Evolutionary conservation across 163 green algal species (phyloP), one percentile per base, ranked within the genome.

Genomic region (Scenedesmus sp.): DNA sequence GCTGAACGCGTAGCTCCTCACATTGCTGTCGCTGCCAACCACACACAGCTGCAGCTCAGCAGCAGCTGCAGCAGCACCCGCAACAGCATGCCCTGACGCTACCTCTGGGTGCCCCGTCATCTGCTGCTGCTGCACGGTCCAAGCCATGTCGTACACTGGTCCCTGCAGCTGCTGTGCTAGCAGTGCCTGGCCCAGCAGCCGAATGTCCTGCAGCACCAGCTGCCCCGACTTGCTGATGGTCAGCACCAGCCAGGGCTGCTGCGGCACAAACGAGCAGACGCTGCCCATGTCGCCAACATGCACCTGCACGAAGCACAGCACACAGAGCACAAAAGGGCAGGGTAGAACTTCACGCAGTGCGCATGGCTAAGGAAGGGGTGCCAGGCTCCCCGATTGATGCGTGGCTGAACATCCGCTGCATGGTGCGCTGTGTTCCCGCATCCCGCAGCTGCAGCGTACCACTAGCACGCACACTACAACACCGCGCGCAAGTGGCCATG

Each of bases 391-490:
- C n/a, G n/a, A n/a, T n/a, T n/a, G n/a, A n/a, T n/a, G n/a, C n/a
- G n/a, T n/a, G n/a, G n/a, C n/a, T n/a, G n/a, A n/a, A n/a, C n/a
- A n/a, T n/a, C n/a, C n/a, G n/a, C n/a, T n/a, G n/a, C n/a, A n/a
- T n/a, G n/a, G n/a, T 43, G 9, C 35, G 83, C 37, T 3, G 0
- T n/a, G 15, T 24, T 0, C 16, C 35, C 44, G 53, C 51, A 56
- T 70, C 76, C 87, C 87, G 87, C 76, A 91, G 15, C 87, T 56
- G 82, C 87, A 91, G 42, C 76, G 80, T 79, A 3, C 93, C 93
- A 61, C 94, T 90, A 83, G 83, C 91, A 82, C 90, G 93, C 53
- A 24, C 10, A 12, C 53, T 65, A 4, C 53, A 65, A 2, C 9
- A 65, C 53, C 53, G 2, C 9, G 24, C 10, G 9, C 53, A 65